These are phyloP conservation scores for Diphasiastrum complanatum DNA, from an alignment of 83 land plant species.

Conservation along the genomic window DNA sequence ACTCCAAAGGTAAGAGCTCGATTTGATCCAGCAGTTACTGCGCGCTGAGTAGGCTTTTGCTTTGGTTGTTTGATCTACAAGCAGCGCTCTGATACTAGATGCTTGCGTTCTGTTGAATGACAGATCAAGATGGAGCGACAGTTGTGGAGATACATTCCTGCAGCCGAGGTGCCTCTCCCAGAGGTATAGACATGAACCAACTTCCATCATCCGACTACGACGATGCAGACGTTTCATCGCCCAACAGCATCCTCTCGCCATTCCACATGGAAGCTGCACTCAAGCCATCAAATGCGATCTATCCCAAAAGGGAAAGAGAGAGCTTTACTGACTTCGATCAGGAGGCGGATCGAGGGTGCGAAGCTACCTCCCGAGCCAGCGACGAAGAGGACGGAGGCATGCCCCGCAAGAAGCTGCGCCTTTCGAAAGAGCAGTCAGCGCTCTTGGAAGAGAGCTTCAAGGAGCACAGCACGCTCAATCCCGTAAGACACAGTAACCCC, in stretches of 20 bases:
- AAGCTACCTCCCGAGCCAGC: slow-evolving; percentile 3
- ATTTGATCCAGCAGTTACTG: too few species aligned
- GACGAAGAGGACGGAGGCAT: slow-evolving; percentile 11
- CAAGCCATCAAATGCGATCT: not conserved
- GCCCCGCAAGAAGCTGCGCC: slow-evolving; percentile 18
- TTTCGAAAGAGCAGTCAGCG: slow-evolving; percentile 15
- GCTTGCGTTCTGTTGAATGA: too few species aligned
- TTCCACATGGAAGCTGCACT: not conserved
- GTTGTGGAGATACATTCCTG: too few species aligned
- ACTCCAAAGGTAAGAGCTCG: too few species aligned
- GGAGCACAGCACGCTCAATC: slow-evolving; percentile 20
- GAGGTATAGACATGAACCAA: slow-evolving; percentile 3
- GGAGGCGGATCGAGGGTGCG: not conserved
- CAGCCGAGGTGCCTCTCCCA: not conserved
- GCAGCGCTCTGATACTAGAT: too few species aligned
- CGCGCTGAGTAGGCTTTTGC: too few species aligned
- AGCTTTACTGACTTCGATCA: not conserved
- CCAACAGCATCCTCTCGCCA: not conserved
- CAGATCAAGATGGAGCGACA: too few species aligned
- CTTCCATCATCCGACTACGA: not conserved
- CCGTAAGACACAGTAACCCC: not conserved
- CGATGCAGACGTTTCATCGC: slow-evolving; percentile 1
- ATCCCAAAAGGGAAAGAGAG: not conserved
- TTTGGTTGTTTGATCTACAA: too few species aligned
- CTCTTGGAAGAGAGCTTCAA: slow-evolving; percentile 18